Evolutionary conservation across 169 alveolate genomes (phyloP).

Genomic region (Sarcocystis neurona): DNA sequence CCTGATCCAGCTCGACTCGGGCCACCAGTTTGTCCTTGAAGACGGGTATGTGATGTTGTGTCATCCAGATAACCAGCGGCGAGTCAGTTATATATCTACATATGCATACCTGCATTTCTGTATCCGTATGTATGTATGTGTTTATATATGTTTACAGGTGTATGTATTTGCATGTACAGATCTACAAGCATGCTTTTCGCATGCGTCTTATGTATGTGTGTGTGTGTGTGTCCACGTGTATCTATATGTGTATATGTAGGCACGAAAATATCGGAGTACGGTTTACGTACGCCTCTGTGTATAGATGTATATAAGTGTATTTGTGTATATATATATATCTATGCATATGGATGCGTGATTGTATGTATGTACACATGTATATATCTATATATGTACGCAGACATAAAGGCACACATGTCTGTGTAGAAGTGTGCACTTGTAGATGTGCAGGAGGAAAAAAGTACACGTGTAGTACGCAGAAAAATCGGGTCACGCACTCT

Average conservation of each 20-base stretch:
- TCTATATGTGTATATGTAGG: neutral
- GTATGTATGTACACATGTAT: neutral
- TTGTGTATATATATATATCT: neutral
- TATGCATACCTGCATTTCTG: neutral
- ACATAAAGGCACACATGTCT: neutral
- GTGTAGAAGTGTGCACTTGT: too few species aligned
- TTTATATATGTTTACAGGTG: neutral
- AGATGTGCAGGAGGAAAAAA: too few species aligned
- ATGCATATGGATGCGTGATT: neutral
- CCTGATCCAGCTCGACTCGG: constrained; percentile 40
- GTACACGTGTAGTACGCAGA: too few species aligned
- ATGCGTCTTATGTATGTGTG: neutral
- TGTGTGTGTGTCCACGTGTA: neutral
- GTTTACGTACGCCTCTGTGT: too few species aligned
- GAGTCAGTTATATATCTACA: neutral
- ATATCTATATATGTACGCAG: neutral
- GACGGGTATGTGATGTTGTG: constrained; percentile 21
- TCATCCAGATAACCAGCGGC: neutral
- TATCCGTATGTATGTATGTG: neutral
- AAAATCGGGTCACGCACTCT: too few species aligned
- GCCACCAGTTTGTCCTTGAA: constrained; percentile 34
- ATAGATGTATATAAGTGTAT: neutral
- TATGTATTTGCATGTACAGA: neutral
- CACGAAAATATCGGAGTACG: neutral
- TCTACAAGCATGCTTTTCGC: neutral